Evolutionary conservation across 2,329 filamentous ascomycete genomes (phyloP).

Genomic region (Phyllachora maydis): DNA sequence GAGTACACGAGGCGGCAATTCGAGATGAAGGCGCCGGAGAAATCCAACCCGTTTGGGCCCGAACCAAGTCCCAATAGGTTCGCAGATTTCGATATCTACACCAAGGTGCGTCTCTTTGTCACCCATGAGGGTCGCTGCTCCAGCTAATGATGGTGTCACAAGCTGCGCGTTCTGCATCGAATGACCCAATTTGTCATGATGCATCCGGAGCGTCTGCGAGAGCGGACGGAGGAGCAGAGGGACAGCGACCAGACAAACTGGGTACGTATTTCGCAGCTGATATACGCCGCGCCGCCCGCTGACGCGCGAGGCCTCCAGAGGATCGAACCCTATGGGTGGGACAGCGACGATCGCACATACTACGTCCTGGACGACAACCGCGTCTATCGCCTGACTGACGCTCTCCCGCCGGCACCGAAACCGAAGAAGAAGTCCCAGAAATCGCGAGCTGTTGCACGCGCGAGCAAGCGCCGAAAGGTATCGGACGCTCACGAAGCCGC

Average conservation of each 20-base stretch:
- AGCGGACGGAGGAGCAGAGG: constrained; percentile 65
- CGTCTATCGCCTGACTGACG: constrained; percentile 72
- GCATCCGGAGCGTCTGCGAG: constrained; percentile 70
- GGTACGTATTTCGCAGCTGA: too few relatives aligned
- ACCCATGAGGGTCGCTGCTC: too few relatives aligned
- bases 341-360: constrained; percentile 68
- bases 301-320: too few relatives aligned
- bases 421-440: constrained; percentile 44
- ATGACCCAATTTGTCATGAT: constrained; percentile 77
- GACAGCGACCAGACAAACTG: constrained; percentile 67
- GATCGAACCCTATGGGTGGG: constrained; percentile 76
- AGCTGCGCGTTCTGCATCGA: constrained; percentile 66
- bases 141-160: too few relatives aligned
- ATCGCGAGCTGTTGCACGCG: constrained; percentile 38
- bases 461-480: constrained; percentile 51
- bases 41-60: constrained; percentile 73
- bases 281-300: too few relatives aligned
- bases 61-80: constrained; percentile 58
- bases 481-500: constrained; percentile 20
- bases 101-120: constrained; percentile 40
- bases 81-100: constrained; percentile 60
- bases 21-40: constrained; percentile 52
- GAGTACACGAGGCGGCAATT: constrained; percentile 87
- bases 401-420: constrained; percentile 39
- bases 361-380: constrained; percentile 88